These are phyloP conservation scores for Boletus sp. DNA, from an alignment of 768 basidiomycete genomes.

Conservation along the genomic window DNA sequence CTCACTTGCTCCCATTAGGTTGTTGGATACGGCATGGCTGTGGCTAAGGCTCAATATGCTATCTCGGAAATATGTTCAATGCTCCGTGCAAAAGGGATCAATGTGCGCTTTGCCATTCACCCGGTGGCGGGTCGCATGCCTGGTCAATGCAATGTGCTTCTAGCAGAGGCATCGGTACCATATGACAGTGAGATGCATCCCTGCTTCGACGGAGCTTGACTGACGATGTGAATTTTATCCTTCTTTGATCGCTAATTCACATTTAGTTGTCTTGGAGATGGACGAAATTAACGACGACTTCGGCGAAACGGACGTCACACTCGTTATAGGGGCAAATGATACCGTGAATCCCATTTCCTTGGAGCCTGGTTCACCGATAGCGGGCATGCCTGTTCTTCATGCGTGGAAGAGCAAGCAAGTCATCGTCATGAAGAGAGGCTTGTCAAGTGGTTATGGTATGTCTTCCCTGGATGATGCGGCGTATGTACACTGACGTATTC, in stretches of 20 bases:
- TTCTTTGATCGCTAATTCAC: not conserved
- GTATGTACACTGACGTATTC: not conserved
- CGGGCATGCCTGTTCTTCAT: conserved; percentile 89
- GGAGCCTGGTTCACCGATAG: conserved; percentile 82
- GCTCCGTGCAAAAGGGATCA: conserved; percentile 69
- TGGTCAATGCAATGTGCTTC: conserved; percentile 87
- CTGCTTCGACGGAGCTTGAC: not conserved
- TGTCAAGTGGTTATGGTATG: conserved; percentile 83
- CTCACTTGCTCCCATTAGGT: conserved; percentile 41
- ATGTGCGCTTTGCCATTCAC: conserved; percentile 83
- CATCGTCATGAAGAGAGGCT: conserved; percentile 89
- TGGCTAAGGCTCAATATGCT: conserved; percentile 85
- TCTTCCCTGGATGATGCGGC: not conserved
- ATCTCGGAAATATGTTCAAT: conserved; percentile 71
- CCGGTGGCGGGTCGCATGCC: conserved; percentile 94
- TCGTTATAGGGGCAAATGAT: conserved; percentile 90
- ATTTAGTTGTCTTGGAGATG: conserved; percentile 83
- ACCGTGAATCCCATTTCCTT: conserved; percentile 90
- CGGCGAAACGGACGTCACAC: conserved; percentile 80
- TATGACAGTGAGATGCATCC: conserved; percentile 65
- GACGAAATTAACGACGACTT: conserved; percentile 95
- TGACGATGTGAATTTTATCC: not conserved
- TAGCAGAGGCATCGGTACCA: conserved; percentile 87
- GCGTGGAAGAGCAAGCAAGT: conserved; percentile 94
- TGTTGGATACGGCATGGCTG: conserved; percentile 89